Percentiles rank a stretch among this genome's conserved stretches.
phyloP scores from a whole-genome alignment of 306 rosid genomes.

The Adenanthera pavonina region DNA sequence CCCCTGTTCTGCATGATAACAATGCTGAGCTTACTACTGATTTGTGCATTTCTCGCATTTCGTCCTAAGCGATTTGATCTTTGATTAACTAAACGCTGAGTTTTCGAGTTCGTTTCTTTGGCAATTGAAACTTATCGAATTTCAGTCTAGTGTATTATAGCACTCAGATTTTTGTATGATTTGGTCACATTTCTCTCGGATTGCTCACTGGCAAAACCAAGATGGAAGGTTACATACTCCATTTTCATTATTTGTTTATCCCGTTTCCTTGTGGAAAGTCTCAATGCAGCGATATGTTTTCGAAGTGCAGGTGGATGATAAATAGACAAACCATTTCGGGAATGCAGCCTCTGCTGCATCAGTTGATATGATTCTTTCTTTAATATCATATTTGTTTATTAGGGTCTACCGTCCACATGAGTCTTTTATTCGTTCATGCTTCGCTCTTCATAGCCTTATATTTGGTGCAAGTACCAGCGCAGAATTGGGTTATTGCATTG shows the following conservation, averaged over 20 bases:
- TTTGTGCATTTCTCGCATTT: constrained; percentile 28
- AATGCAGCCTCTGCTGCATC: neutral
- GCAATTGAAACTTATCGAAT: constrained; percentile 39
- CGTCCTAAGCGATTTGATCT: constrained; percentile 3
- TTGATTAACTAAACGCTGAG: constrained; percentile 39
- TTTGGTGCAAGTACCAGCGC: neutral
- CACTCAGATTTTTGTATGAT: constrained; percentile 28
- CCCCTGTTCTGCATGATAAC: constrained; percentile 26
- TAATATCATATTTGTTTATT: neutral
- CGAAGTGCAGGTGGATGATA: neutral
- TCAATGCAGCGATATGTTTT: neutral
- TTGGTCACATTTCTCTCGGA: constrained; percentile 2
- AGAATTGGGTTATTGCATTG: constrained; percentile 14
- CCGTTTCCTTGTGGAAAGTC: neutral
- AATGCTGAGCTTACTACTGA: constrained; percentile 32
- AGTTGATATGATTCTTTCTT: neutral
- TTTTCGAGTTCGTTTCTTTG: constrained; percentile 29
- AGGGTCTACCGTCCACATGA: neutral
- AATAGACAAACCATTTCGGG: neutral
- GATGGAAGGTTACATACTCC: neutral
- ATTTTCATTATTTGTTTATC: neutral
- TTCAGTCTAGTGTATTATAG: constrained; percentile 33
- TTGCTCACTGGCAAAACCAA: neutral
- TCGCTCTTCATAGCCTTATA: neutral
- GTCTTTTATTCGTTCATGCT: neutral